Evolutionary conservation across 345 rosid genomes (phyloP), one percentile per base, ranked within the genome.

Genomic region (Anacardium occidentale): DNA sequence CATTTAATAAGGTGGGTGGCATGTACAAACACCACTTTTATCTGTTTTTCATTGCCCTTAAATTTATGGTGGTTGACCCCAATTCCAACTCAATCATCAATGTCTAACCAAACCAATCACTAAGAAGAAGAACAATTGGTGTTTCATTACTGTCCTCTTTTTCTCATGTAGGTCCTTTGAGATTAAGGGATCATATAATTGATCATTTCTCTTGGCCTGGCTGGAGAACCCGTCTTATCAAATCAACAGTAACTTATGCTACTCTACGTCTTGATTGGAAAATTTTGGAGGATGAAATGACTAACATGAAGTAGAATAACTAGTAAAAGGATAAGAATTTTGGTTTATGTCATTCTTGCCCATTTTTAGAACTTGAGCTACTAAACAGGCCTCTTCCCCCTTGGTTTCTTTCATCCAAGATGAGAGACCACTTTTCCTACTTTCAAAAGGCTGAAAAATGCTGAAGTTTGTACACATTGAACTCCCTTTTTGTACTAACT

Each of bases 381-480:
- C 48, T 22, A 7, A 14, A 55, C 56, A 68, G 72, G 72, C 83
- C 86, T 83, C 74, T 83, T 70, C 86, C 54, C 72, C 81, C 81
- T 81, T 47, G 55, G 82, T 58, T 51, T 10, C 8, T 74, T 63
- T 54, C 70, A 1, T 45, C 79, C 50, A 78, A 83, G 85, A 88
- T 61, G 86, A 80, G 91, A 88, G 90, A 77, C 88, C 83, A 24
- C 13, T 34, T 66, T 62, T 37, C 58, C 62, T 20, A 59, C 34
- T 53, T 37, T 32, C 12, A 40, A 25, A 37, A 10, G 54, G 59
- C 52, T 63, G 42, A 47, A 24, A 18, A 66, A 56, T 60, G 13
- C n/a, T 26, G 24, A 15, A 61, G 45, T 66, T 68, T 77, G 24
- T 58, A 73, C 78, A 64, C 32, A 52, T 63, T 53, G 64, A 56